Percentiles rank a stretch among this genome's conserved stretches.
These are phyloP conservation scores for Leptomonas pyrrhocoris DNA, from an alignment of 208 protist species.

Conservation along the genomic window DNA sequence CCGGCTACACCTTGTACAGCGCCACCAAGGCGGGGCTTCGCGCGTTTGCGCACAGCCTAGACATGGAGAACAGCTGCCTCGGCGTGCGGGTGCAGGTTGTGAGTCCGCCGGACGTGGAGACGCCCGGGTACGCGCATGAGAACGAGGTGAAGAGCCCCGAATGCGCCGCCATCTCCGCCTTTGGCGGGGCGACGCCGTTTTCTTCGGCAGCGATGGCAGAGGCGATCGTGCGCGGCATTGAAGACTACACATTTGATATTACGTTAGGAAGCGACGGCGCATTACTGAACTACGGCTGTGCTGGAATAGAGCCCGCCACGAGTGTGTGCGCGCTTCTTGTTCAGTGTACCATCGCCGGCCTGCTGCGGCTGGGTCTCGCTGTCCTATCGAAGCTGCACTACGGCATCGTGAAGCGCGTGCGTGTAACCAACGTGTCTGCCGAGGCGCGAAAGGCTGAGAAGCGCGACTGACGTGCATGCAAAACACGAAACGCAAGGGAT, in stretches of 20 bases:
- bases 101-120: slow-evolving; percentile 86
- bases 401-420: slow-evolving; percentile 67
- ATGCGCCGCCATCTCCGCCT: slow-evolving; percentile 76
- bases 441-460: slow-evolving; percentile 29
- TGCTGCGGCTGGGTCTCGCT: slow-evolving; percentile 63
- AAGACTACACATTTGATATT: slow-evolving; percentile 80
- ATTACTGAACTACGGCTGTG: slow-evolving; percentile 55
- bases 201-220: slow-evolving; percentile 54
- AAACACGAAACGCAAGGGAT: neutral
- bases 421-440: slow-evolving; percentile 17
- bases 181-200: slow-evolving; percentile 70
- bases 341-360: slow-evolving; percentile 45
- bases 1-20: slow-evolving; percentile 86
- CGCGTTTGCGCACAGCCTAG: slow-evolving; percentile 84
- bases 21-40: slow-evolving; percentile 88
- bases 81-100: slow-evolving; percentile 84
- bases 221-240: slow-evolving; percentile 57
- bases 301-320: slow-evolving; percentile 74
- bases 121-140: slow-evolving; percentile 80
- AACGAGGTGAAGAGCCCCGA: slow-evolving; percentile 86
- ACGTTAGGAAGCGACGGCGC: slow-evolving; percentile 69
- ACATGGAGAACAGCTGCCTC: slow-evolving; percentile 85
- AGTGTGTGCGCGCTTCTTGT: slow-evolving; percentile 49
- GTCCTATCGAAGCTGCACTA: slow-evolving; percentile 79
- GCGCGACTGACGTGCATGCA: neutral